Evolutionary conservation across 2,329 filamentous ascomycete genomes (phyloP).

Genomic region (Niveomyces coronatus): DNA sequence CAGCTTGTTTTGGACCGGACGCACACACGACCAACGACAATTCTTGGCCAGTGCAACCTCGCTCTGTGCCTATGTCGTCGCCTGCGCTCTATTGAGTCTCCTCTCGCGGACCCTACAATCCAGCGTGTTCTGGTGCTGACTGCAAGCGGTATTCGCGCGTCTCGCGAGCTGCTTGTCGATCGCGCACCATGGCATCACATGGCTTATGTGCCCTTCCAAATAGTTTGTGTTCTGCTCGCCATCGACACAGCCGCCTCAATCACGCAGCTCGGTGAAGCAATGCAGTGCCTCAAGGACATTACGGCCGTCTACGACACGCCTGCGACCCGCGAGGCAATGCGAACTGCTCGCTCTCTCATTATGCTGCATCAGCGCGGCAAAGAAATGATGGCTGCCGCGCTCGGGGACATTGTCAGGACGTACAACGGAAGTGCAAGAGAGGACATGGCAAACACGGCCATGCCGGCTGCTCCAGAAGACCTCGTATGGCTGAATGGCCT

Average conservation of each 20-base stretch:
- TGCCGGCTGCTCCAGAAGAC: constrained; percentile 20
- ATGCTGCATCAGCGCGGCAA: constrained; percentile 41
- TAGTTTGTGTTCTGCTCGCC: constrained; percentile 43
- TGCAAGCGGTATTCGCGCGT: constrained; percentile 34
- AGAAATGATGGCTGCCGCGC: constrained; percentile 28
- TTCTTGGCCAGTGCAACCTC: constrained; percentile 43
- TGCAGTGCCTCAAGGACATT: constrained; percentile 35
- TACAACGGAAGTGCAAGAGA: constrained; percentile 21
- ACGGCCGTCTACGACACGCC: constrained; percentile 33
- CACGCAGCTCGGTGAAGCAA: constrained; percentile 37
- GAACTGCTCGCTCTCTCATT: constrained; percentile 43
- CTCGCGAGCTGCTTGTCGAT: constrained; percentile 32
- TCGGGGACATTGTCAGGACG: constrained; percentile 28
- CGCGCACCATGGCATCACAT: constrained; percentile 48
- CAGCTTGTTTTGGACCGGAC: constrained; percentile 27
- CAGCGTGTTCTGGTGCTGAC: constrained; percentile 38
- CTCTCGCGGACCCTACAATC: constrained; percentile 30
- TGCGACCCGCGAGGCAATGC: constrained; percentile 41
- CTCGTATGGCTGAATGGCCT: constrained; percentile 32
- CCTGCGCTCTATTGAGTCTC: constrained; percentile 38
- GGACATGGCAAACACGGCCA: constrained; percentile 6
- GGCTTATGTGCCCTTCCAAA: constrained; percentile 49
- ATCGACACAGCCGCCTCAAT: constrained; percentile 42
- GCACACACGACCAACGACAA: constrained; percentile 31
- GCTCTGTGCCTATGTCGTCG: constrained; percentile 45